Conservation (phyloP, 73 alveolate species). For the Tetrahymena borealis region DNA sequence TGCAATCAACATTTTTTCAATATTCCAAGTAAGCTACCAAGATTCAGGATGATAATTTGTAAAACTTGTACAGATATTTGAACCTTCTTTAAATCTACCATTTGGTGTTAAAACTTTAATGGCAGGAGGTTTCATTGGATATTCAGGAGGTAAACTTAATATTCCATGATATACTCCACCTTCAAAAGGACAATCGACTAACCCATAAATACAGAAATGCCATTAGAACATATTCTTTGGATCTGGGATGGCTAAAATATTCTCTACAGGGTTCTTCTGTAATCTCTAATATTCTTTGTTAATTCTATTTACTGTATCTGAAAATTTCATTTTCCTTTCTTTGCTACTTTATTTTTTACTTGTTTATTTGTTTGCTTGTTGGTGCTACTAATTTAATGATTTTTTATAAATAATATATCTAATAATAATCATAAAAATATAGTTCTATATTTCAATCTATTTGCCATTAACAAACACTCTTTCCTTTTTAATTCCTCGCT, state of each 20-base stretch:
- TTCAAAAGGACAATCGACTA: slow-evolving; percentile 56
- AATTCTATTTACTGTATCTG: background rate
- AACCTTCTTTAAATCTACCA: slow-evolving; percentile 62
- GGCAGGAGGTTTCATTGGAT: slow-evolving; percentile 76
- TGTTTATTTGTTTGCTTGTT: no score
- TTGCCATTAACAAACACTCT: no score
- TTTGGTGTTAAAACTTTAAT: slow-evolving; percentile 60
- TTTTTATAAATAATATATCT: no score
- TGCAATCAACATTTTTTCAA: slow-evolving; percentile 52
- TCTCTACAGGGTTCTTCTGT: background rate
- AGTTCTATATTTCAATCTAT: no score
- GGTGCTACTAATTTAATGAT: no score
- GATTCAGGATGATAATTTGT: slow-evolving; percentile 75
- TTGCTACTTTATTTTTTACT: no score
- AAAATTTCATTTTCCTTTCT: background rate
- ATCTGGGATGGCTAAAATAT: slow-evolving; percentile 47
- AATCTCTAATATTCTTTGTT: background rate
- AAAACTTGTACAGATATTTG: slow-evolving; percentile 58
- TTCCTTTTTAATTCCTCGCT: no score
- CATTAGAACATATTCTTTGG: slow-evolving; percentile 63
- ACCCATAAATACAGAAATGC: slow-evolving; percentile 58
- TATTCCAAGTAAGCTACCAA: slow-evolving; percentile 71
- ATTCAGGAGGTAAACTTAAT: slow-evolving; percentile 58
- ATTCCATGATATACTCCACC: slow-evolving; percentile 73
- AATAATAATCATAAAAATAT: no score